A percentile compares a stretch with the other conserved stretches of the same genome.
Evolutionary conservation across 805 yeast genomes (phyloP).

Genomic region (Candida koratica): DNA sequence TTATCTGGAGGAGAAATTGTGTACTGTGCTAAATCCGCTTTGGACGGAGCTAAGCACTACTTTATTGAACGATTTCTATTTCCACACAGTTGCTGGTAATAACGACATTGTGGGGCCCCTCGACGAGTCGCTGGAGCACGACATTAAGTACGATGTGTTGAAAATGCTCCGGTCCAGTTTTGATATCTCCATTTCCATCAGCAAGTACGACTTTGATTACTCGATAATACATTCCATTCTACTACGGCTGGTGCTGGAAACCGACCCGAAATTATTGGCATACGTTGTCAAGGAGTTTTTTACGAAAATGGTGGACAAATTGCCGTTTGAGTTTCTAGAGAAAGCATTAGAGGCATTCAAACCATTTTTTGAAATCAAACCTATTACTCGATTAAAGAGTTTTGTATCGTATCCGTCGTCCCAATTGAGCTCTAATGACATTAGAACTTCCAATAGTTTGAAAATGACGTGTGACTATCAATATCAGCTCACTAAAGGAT

Average conservation of each 20-base stretch:
- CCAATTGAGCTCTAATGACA: conserved; percentile 15
- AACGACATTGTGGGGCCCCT: conserved; percentile 1
- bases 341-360: conserved; percentile 11
- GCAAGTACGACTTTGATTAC: conserved; percentile 26
- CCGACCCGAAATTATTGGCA: conserved; percentile 29
- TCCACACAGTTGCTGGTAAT: neutral
- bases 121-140: conserved; percentile 6
- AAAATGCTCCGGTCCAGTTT: conserved; percentile 35
- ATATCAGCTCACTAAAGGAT: conserved; percentile 21
- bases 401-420: conserved; percentile 24
- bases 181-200: conserved; percentile 28
- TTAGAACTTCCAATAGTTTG: neutral
- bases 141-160: conserved; percentile 30
- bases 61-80: conserved; percentile 45
- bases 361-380: conserved; percentile 13
- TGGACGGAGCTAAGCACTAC: conserved; percentile 49
- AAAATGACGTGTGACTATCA: conserved; percentile 14
- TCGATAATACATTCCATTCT: conserved; percentile 34
- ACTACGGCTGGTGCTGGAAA: conserved; percentile 23
- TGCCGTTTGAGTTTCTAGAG: conserved; percentile 7
- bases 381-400: conserved; percentile 22
- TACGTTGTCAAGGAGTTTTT: conserved; percentile 26
- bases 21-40: conserved; percentile 48
- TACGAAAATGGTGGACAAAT: conserved; percentile 12
- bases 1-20: conserved; percentile 47